These are phyloP conservation scores for Cutaneotrichosporon daszewskae DNA, from an alignment of 1,284 basidiomycete genomes.

Conservation along the genomic window DNA sequence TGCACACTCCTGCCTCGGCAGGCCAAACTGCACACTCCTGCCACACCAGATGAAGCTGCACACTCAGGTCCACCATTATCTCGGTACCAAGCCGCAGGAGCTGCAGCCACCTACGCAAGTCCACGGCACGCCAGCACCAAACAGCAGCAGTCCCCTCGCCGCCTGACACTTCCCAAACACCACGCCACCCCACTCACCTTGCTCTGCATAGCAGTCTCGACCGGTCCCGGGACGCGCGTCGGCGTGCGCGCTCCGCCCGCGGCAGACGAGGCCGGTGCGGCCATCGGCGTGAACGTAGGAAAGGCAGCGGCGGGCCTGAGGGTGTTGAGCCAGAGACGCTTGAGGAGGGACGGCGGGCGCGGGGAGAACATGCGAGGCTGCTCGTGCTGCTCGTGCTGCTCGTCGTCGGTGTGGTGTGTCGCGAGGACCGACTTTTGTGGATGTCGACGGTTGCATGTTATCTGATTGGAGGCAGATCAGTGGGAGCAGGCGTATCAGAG, in stretches of 20 bases:
- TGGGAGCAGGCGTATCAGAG: no score
- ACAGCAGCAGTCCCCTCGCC: no score
- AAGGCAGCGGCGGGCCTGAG: slow-evolving; percentile 10
- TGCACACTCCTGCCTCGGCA: neutral
- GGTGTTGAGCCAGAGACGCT: slow-evolving; percentile 19
- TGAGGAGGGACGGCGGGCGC: slow-evolving; percentile 20
- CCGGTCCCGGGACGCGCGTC: slow-evolving; percentile 40
- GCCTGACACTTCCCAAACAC: neutral
- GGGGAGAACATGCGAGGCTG: slow-evolving; percentile 14
- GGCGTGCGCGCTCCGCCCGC: slow-evolving; percentile 14
- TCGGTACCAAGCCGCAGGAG: no score
- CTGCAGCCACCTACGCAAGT: no score
- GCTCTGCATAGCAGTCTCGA: slow-evolving; percentile 41
- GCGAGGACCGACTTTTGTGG: no score
- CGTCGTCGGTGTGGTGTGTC: neutral
- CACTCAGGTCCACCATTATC: no score
- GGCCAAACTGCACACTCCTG: neutral
- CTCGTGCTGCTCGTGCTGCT: neutral
- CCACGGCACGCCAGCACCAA: no score
- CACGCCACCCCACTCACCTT: slow-evolving; percentile 29
- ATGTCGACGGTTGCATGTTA: no score
- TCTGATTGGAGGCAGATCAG: no score
- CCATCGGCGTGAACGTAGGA: neutral
- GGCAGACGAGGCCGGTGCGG: slow-evolving; percentile 3
- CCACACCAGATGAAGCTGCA: no score